Conservation (phyloP, 495 filamentous ascomycete species). For the Aspergillus indologenus region DNA sequence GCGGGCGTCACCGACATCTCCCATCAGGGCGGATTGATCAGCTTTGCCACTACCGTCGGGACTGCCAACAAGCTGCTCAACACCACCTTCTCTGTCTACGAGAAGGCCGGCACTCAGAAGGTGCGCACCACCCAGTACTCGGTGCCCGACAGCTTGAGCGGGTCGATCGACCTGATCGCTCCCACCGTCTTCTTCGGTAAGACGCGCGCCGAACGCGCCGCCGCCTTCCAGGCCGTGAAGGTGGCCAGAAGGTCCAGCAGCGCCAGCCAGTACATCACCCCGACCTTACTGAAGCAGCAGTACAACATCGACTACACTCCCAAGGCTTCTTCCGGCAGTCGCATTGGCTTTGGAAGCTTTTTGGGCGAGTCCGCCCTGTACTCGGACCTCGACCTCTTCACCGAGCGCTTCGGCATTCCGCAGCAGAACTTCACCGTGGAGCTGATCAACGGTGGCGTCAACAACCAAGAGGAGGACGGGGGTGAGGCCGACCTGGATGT, state of each 20-base stretch:
- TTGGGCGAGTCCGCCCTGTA: constrained; percentile 46
- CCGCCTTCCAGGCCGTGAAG: neutral
- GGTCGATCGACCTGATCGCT: constrained; percentile 54
- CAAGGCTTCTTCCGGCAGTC: constrained; percentile 41
- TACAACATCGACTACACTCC: constrained; percentile 58
- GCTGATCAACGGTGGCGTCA: constrained; percentile 52
- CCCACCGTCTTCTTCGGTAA: constrained; percentile 60
- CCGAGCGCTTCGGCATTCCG: constrained; percentile 33
- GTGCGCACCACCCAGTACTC: constrained; percentile 61
- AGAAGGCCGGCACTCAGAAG: constrained; percentile 36
- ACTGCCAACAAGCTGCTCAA: constrained; percentile 49
- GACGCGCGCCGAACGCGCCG: neutral
- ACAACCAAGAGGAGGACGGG: constrained; percentile 44
- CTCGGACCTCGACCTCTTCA: constrained; percentile 32
- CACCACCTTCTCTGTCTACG: constrained; percentile 43
- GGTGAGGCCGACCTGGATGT: constrained; percentile 70
- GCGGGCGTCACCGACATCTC: constrained; percentile 45
- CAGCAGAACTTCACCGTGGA: constrained; percentile 55
- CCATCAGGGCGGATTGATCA: constrained; percentile 44
- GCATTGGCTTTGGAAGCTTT: constrained; percentile 57
- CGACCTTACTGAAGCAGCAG: constrained; percentile 54
- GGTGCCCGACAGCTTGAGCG: constrained; percentile 53
- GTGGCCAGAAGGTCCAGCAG: constrained; percentile 3
- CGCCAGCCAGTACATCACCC: constrained; percentile 45
- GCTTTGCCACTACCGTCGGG: constrained; percentile 47